These are phyloP conservation scores for Calonectria leucothoes DNA, from an alignment of 2,329 filamentous ascomycete species.

Conservation along the genomic window DNA sequence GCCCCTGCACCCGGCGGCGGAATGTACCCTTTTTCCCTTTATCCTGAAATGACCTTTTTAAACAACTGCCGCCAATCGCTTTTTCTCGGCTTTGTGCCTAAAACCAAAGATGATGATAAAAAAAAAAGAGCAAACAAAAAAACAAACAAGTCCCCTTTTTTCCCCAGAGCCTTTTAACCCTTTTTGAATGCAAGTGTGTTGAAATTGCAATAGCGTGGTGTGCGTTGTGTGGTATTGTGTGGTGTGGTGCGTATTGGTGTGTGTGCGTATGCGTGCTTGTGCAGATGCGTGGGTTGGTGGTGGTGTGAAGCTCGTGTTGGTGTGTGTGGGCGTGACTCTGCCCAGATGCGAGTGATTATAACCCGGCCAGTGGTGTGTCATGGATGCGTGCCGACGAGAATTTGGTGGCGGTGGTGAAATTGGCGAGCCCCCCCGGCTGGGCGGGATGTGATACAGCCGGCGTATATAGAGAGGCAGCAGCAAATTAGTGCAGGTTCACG, in stretches of 20 bases:
- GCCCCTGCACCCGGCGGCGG: conserved; percentile 13
- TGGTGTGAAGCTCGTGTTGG: conserved; percentile 1
- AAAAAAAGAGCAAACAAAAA: neutral
- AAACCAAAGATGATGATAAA: neutral
- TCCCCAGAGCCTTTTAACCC: neutral
- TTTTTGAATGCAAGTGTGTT: conserved; percentile 1
- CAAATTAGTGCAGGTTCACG: conserved; percentile 39
- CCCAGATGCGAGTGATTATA: conserved; percentile 15
- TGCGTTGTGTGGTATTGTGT: neutral
- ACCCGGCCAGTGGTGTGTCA: neutral
- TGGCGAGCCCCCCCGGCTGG: neutral
- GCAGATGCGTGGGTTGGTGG: neutral
- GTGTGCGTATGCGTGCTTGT: neutral
- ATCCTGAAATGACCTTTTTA: conserved; percentile 11
- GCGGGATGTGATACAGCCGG: conserved; percentile 6
- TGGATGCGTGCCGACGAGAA: neutral
- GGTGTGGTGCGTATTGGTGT: neutral
- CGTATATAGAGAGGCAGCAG: neutral
- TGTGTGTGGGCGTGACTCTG: conserved; percentile 6
- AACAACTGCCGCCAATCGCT: neutral
- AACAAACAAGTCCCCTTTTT: neutral
- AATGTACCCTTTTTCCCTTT: conserved; percentile 13
- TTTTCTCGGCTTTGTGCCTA: conserved; percentile 12
- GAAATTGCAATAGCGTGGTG: conserved; percentile 7
- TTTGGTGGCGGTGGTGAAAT: conserved; percentile 2